These are phyloP conservation scores for Schwanniomyces pseudopolymorphus DNA, from an alignment of 805 yeast genomes.

Conservation along the genomic window DNA sequence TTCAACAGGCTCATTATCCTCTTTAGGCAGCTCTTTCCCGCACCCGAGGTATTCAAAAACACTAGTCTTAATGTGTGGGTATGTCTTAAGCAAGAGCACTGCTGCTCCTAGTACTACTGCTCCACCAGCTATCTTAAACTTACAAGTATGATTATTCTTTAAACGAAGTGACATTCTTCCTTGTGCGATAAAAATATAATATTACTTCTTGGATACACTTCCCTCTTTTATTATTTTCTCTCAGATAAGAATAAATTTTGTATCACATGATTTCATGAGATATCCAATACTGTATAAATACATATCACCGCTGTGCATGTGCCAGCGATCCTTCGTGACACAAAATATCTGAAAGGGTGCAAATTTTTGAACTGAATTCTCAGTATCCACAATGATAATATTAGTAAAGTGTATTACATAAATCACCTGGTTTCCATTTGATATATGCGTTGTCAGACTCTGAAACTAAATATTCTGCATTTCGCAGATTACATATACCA, in stretches of 20 bases:
- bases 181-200: neutral
- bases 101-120: slow-evolving; percentile 45
- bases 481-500: no score
- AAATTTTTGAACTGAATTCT: no score
- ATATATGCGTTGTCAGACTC: no score
- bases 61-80: slow-evolving; percentile 46
- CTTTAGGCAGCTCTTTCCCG: slow-evolving; percentile 12
- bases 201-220: neutral
- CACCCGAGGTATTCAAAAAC: slow-evolving; percentile 22
- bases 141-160: slow-evolving; percentile 10
- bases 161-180: slow-evolving; percentile 15
- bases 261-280: neutral
- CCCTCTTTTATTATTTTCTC: neutral
- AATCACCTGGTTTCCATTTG: no score
- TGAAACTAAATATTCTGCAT: no score
- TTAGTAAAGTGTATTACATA: no score
- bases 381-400: no score
- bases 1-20: slow-evolving; percentile 26
- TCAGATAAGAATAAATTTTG: neutral
- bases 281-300: neutral
- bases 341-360: neutral
- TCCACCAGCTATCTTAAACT: slow-evolving; percentile 24
- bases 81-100: slow-evolving; percentile 43
- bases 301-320: neutral
- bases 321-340: neutral